Evolutionary conservation across 177 flowering plant genomes (phyloP).

Genomic region (Telopea speciosissima): DNA sequence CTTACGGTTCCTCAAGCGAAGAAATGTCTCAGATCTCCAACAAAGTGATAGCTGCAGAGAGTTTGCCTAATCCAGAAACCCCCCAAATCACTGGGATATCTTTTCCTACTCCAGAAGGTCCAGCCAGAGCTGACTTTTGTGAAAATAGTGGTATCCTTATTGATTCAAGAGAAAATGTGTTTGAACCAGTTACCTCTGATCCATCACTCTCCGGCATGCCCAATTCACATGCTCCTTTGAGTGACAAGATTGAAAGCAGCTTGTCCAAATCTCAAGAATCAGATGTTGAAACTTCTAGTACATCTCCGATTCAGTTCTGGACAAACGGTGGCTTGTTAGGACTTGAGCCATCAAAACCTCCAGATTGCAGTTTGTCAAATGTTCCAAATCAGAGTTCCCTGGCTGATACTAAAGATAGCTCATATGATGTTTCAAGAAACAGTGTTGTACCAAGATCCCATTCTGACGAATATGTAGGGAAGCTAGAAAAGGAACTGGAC

Average conservation of each 20-base stretch:
- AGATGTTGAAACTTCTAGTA: conserved; percentile 22
- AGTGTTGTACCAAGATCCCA: conserved; percentile 2
- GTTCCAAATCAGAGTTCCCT: conserved; percentile 15
- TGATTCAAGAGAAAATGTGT: conserved; percentile 11
- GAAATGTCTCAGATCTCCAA: conserved; percentile 14
- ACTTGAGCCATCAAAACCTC: conserved; percentile 89
- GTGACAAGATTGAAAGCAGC: conserved; percentile 20
- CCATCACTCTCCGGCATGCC: conserved; percentile 15
- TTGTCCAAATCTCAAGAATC: conserved; percentile 25
- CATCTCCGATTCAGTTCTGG: conserved; percentile 48
- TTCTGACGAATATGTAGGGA: conserved; percentile 6
- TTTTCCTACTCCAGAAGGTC: conserved; percentile 15
- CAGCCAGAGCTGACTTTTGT: conserved; percentile 12
- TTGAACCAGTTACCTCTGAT: conserved; percentile 15
- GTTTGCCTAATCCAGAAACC: conserved; percentile 15
- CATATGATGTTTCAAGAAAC: conserved; percentile 13
- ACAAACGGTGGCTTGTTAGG: conserved; percentile 89
- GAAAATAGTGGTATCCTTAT: conserved; percentile 14
- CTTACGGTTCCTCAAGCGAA: conserved; percentile 17
- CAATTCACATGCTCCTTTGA: conserved; percentile 10
- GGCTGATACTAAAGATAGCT: conserved; percentile 15
- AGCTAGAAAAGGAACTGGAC: conserved; percentile 7
- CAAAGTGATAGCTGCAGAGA: conserved; percentile 17
- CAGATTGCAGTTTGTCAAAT: conserved; percentile 33
- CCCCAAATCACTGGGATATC: conserved; percentile 17